Conservation (phyloP, 2,329 filamentous ascomycete species). For the Paraphoma chrysanthemicola region DNA sequence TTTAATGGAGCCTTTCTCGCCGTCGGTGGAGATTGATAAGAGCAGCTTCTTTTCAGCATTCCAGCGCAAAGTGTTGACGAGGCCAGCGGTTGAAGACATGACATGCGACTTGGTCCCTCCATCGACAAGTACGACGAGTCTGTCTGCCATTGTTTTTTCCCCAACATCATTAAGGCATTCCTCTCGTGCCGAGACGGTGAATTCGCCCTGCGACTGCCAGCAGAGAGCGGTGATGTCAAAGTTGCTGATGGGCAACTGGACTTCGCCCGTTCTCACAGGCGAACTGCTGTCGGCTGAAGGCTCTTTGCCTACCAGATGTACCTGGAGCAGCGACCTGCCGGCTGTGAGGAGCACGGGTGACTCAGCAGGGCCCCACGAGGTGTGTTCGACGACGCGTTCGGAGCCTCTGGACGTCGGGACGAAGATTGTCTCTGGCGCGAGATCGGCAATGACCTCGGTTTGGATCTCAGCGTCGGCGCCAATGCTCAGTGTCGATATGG, state of each 20-base stretch:
- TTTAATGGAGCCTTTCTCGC: slow-evolving; percentile 47
- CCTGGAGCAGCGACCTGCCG: slow-evolving; percentile 44
- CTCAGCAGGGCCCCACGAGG: slow-evolving; percentile 43
- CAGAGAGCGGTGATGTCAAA: slow-evolving; percentile 46
- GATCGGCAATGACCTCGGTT: slow-evolving; percentile 44
- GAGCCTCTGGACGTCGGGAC: slow-evolving; percentile 29
- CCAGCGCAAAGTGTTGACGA: slow-evolving; percentile 47
- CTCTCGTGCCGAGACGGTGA: slow-evolving; percentile 44
- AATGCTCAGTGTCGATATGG: slow-evolving; percentile 48
- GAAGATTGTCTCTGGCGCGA: slow-evolving; percentile 39
- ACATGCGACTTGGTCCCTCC: slow-evolving; percentile 38
- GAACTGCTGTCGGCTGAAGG: slow-evolving; percentile 7
- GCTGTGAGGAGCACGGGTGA: slow-evolving; percentile 42
- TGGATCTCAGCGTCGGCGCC: slow-evolving; percentile 47
- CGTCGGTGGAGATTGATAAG: slow-evolving; percentile 48
- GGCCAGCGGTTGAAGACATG: slow-evolving; percentile 46
- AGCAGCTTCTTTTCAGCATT: slow-evolving; percentile 43
- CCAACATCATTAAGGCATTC: slow-evolving; percentile 45
- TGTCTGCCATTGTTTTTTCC: slow-evolving; percentile 47
- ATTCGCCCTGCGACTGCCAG: slow-evolving; percentile 43
- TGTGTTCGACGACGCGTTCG: slow-evolving; percentile 38
- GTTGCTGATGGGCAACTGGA: slow-evolving; percentile 37
- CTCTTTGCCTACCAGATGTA: slow-evolving; percentile 37
- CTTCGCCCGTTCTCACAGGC: slow-evolving; percentile 26
- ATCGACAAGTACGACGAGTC: slow-evolving; percentile 43